Conservation (phyloP, 2,329 filamentous ascomycete species). For the Teratosphaeria viscida region DNA sequence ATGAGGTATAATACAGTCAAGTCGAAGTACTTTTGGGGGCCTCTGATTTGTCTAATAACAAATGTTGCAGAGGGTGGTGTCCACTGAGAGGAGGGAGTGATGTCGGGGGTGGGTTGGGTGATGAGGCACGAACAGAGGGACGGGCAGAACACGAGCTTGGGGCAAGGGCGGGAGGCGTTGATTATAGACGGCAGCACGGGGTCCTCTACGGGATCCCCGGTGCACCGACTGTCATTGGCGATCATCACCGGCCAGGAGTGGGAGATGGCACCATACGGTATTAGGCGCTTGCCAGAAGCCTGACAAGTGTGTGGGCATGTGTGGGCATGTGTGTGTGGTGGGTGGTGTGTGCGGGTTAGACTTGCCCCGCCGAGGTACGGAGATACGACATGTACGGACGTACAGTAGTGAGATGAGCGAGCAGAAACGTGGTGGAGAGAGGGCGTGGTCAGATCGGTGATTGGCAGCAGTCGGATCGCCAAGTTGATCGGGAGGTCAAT, state of each 20-base stretch:
- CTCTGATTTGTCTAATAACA: constrained; percentile 23
- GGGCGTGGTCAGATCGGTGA: not conserved
- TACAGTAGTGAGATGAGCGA: not conserved
- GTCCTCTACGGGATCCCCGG: no score
- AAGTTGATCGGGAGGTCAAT: not conserved
- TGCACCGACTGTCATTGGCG: no score
- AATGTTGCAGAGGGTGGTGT: constrained; percentile 7
- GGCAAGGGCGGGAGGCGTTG: not conserved
- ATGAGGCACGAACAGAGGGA: not conserved
- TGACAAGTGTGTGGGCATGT: not conserved
- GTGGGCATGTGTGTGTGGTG: no score
- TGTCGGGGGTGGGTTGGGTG: not conserved
- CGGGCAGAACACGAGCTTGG: not conserved
- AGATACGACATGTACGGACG: not conserved
- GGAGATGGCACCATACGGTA: not conserved
- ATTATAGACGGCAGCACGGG: not conserved
- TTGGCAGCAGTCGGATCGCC: not conserved
- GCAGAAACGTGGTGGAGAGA: not conserved
- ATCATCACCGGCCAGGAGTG: not conserved
- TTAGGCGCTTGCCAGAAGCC: not conserved
- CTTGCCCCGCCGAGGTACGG: not conserved
- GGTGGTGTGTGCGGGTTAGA: not conserved
- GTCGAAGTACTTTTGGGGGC: not conserved
- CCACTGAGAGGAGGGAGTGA: not conserved
- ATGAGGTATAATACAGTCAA: not conserved